These are phyloP conservation scores for Alternaria solani DNA, from an alignment of 2,329 filamentous ascomycete genomes.

Conservation along the genomic window DNA sequence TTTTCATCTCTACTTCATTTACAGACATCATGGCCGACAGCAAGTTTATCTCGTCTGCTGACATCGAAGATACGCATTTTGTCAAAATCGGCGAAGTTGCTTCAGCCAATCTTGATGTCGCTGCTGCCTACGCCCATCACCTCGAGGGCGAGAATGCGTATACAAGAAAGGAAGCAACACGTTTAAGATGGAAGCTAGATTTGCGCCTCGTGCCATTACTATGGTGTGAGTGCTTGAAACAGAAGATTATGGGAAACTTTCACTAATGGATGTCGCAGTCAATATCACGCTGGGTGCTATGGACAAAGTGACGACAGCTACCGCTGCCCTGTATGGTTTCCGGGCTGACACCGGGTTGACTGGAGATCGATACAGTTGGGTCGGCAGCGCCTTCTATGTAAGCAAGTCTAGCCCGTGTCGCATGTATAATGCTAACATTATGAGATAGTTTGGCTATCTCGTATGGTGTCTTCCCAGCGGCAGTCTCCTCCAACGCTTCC, in stretches of 20 bases:
- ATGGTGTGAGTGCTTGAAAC: constrained; percentile 29
- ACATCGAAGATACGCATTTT: constrained; percentile 10
- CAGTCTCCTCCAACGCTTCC: constrained; percentile 28
- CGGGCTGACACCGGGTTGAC: constrained; percentile 29
- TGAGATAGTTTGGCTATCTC: constrained; percentile 31
- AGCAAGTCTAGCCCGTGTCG: not conserved
- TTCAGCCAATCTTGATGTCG: constrained; percentile 28
- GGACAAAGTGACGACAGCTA: constrained; percentile 31
- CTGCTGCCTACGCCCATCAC: constrained; percentile 38
- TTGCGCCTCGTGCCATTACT: constrained; percentile 52
- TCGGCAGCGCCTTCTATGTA: constrained; percentile 29
- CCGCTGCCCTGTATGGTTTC: constrained; percentile 37
- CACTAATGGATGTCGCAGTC: constrained; percentile 7
- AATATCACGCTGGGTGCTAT: constrained; percentile 29
- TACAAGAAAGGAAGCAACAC: constrained; percentile 22
- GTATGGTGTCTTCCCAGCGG: constrained; percentile 29
- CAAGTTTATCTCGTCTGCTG: constrained; percentile 7
- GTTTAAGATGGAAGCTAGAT: constrained; percentile 56
- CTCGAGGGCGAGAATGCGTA: constrained; percentile 41
- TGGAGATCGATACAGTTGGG: constrained; percentile 36
- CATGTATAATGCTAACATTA: not conserved
- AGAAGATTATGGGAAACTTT: not conserved
- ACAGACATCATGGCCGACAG: constrained; percentile 7
- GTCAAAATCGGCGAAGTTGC: constrained; percentile 13
- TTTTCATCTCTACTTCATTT: not conserved